Evolutionary conservation across 495 filamentous ascomycete species (phyloP).

Genomic region (Penicillium coffeae): DNA sequence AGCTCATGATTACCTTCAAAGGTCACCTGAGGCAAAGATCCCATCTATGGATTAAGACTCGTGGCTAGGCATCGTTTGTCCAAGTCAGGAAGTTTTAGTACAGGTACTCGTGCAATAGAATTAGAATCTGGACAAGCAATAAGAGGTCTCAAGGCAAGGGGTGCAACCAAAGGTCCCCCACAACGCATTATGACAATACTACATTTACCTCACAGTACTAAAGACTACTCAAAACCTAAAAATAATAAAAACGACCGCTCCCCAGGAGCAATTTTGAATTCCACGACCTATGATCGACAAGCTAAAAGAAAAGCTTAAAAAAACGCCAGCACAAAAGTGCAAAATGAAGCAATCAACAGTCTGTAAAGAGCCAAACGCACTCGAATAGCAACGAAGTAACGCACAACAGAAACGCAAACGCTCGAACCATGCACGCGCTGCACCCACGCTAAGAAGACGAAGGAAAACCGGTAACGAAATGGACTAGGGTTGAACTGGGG

Average conservation of each 20-base stretch:
- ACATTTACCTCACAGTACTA: no score
- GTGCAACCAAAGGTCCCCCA: no score
- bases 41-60: no score
- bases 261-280: not conserved
- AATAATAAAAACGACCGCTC: not conserved
- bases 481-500: not conserved
- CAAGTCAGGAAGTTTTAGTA: no score
- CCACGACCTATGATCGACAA: not conserved
- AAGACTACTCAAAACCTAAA: no score
- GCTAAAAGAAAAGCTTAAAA: not conserved
- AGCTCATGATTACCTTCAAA: no score
- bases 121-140: no score
- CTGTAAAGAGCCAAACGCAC: constrained; percentile 1
- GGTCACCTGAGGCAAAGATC: no score
- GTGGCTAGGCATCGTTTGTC: no score
- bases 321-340: not conserved
- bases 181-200: no score
- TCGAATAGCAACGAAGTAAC: not conserved
- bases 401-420: constrained; percentile 12
- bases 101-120: no score
- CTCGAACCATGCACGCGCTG: constrained; percentile 32
- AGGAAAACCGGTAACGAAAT: constrained; percentile 1
- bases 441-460: constrained; percentile 30
- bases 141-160: no score
- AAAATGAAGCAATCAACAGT: constrained; percentile 6